phyloP scores from a whole-genome alignment of 2,329 filamentous ascomycete genomes.

The Didymella pomorum region DNA sequence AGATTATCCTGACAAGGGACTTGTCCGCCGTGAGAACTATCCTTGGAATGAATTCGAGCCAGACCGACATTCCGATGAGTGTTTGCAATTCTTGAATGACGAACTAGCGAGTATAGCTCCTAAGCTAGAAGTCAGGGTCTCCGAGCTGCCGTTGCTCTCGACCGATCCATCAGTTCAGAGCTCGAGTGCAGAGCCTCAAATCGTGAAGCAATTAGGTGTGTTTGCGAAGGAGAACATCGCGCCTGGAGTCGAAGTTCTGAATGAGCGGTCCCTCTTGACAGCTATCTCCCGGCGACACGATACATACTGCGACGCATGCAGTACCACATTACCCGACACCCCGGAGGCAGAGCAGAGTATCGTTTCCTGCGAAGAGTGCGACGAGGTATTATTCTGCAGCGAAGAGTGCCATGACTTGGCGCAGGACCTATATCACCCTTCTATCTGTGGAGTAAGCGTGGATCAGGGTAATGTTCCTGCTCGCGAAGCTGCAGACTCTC shows the following conservation, averaged over 20 bases:
- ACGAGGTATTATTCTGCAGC: slow-evolving; percentile 68
- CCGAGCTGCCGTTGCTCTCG: slow-evolving; percentile 74
- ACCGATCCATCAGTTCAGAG: slow-evolving; percentile 24
- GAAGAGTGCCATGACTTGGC: slow-evolving; percentile 64
- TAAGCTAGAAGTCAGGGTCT: slow-evolving; percentile 80
- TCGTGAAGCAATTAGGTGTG: slow-evolving; percentile 81
- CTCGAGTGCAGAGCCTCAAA: slow-evolving; percentile 62
- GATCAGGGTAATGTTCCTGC: slow-evolving; percentile 64
- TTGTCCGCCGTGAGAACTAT: slow-evolving; percentile 72
- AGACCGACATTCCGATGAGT: slow-evolving; percentile 62
- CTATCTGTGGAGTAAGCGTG: slow-evolving; percentile 63
- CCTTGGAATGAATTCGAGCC: slow-evolving; percentile 70
- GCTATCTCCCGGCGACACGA: slow-evolving; percentile 90
- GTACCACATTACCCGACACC: slow-evolving; percentile 68
- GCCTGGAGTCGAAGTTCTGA: slow-evolving; percentile 77
- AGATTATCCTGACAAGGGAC: slow-evolving; percentile 72
- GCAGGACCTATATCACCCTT: slow-evolving; percentile 64
- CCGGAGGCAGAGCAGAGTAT: slow-evolving; percentile 29
- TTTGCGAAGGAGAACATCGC: slow-evolving; percentile 85
- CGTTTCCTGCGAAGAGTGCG: slow-evolving; percentile 62
- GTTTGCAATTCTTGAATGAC: slow-evolving; percentile 73
- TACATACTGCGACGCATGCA: slow-evolving; percentile 88
- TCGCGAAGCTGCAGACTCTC: slow-evolving; percentile 64
- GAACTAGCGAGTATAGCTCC: slow-evolving; percentile 74
- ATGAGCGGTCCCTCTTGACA: slow-evolving; percentile 85